Evolutionary conservation across 2,329 filamentous ascomycete genomes (phyloP).

Genomic region (Phyllosticta citribraziliensis): DNA sequence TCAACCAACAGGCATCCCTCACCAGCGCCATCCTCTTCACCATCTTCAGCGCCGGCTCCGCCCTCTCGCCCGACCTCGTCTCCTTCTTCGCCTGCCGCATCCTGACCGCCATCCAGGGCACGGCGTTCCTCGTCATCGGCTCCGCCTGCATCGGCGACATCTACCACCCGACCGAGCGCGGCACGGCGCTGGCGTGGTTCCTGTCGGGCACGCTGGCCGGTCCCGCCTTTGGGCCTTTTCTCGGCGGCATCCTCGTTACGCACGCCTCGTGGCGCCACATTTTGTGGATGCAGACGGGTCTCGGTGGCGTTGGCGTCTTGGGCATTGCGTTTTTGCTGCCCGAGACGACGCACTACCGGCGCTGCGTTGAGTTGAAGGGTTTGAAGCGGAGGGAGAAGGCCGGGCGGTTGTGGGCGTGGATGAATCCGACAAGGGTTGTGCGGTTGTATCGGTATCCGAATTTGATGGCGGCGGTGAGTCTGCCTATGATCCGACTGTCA

Average conservation of each 20-base stretch:
- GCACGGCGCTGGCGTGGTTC: constrained; percentile 66
- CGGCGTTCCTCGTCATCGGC: constrained; percentile 63
- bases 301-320: constrained; percentile 50
- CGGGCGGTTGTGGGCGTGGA: constrained; percentile 49
- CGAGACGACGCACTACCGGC: constrained; percentile 60
- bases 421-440: constrained; percentile 57
- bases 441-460: constrained; percentile 60
- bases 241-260: constrained; percentile 69
- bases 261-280: constrained; percentile 64
- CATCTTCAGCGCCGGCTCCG: constrained; percentile 60
- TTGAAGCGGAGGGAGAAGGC: constrained; percentile 41
- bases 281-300: constrained; percentile 65
- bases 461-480: constrained; percentile 40
- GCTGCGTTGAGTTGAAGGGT: constrained; percentile 51
- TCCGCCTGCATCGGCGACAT: constrained; percentile 56
- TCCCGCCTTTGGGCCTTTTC: constrained; percentile 59
- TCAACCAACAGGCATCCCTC: constrained; percentile 42
- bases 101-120: constrained; percentile 65
- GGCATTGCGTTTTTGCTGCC: constrained; percentile 58
- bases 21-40: constrained; percentile 55
- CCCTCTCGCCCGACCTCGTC: constrained; percentile 59
- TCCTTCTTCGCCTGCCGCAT: constrained; percentile 67
- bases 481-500: neutral
- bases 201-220: constrained; percentile 61
- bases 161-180: constrained; percentile 55